A percentile compares a stretch with the other conserved stretches of the same genome.
Conservation (phyloP, 768 basidiomycete genomes). For the Kondoa malvinella region DNA sequence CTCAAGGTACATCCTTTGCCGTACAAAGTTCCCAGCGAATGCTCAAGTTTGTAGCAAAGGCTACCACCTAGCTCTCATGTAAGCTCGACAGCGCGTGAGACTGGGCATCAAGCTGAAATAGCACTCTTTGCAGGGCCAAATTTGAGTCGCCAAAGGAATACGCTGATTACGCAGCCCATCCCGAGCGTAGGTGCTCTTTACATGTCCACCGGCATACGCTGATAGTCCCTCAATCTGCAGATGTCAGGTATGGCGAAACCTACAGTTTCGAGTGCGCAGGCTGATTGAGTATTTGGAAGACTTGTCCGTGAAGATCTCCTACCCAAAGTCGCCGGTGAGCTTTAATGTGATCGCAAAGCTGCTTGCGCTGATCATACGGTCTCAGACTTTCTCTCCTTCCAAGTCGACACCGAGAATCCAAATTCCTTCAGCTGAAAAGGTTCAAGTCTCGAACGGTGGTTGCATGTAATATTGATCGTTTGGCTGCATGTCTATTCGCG, state of each 20-base stretch:
- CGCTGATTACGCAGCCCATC: neutral
- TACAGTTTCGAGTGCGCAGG: too few relatives aligned
- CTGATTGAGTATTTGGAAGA: too few relatives aligned
- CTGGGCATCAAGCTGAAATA: too few relatives aligned
- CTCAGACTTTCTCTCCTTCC: neutral
- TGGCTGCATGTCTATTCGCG: too few relatives aligned
- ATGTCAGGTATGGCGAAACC: neutral
- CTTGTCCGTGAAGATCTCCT: neutral
- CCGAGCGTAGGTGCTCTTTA: neutral
- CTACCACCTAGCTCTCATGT: neutral
- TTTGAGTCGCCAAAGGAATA: neutral
- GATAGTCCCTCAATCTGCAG: neutral
- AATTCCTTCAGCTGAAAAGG: neutral
- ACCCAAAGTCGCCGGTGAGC: neutral
- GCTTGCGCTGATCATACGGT: neutral
- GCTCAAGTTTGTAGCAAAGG: neutral
- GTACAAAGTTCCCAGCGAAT: neutral
- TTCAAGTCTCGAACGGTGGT: too few relatives aligned
- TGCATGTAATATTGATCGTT: too few relatives aligned
- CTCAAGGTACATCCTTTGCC: neutral
- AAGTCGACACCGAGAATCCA: neutral
- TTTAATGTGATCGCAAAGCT: too few relatives aligned
- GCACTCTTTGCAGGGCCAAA: neutral
- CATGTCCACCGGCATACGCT: neutral
- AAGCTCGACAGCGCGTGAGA: too few relatives aligned